phyloP scores from a whole-genome alignment of 768 basidiomycete species.

The Trametopsis cervina region DNA sequence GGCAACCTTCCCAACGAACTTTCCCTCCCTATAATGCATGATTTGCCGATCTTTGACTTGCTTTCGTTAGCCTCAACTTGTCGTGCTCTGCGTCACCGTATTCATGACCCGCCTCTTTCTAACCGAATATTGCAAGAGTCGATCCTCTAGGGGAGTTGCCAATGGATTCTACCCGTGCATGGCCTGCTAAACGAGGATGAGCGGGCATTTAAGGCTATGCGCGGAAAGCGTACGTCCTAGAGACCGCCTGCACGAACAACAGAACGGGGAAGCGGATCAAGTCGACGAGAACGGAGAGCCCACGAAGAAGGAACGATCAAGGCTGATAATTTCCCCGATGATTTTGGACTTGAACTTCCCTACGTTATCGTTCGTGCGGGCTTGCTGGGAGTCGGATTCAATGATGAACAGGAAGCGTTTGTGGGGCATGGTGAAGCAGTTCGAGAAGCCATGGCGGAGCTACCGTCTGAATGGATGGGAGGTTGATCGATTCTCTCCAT shows the following conservation, averaged over 20 bases:
- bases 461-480: slow-evolving; percentile 2
- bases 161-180: neutral
- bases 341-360: neutral
- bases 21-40: neutral
- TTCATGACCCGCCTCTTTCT: neutral
- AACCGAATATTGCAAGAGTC: neutral
- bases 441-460: neutral
- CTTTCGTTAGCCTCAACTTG: slow-evolving; percentile 1
- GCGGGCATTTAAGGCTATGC: neutral
- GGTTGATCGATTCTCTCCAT: slow-evolving; percentile 1
- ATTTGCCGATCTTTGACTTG: neutral
- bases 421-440: slow-evolving; percentile 2
- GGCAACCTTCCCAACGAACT: slow-evolving; percentile 2
- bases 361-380: slow-evolving; percentile 1
- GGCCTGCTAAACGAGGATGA: neutral
- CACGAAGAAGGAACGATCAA: neutral
- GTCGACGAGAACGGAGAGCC: neutral
- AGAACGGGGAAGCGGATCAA: neutral
- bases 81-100: neutral
- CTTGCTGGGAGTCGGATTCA: slow-evolving; percentile 3
- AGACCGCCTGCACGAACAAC: neutral
- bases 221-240: neutral
- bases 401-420: slow-evolving; percentile 1
- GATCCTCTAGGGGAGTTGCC: neutral
- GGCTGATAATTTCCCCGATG: neutral